Percentiles rank a stretch among this genome's conserved stretches.
Conservation (phyloP, 192 early-diverging fungal genomes). For the Cetraspora pellucida region DNA sequence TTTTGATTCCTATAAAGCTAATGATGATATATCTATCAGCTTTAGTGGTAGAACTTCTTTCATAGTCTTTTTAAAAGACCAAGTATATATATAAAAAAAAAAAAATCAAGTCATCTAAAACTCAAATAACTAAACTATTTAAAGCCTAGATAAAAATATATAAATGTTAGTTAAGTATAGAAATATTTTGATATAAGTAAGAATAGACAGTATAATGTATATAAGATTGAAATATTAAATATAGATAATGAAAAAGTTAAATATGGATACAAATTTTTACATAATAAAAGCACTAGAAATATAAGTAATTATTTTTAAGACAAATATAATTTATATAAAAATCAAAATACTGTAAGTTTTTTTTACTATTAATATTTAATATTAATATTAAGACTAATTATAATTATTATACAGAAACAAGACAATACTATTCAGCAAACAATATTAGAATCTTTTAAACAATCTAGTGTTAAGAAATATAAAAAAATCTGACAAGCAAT, state of each 20-base stretch:
- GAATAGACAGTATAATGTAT: background rate
- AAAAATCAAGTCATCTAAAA: too few relatives aligned
- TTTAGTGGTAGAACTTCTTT: too few relatives aligned
- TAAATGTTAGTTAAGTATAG: background rate
- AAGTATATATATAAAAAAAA: too few relatives aligned
- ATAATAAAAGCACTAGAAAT: background rate
- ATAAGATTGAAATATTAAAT: background rate
- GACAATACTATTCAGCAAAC: background rate
- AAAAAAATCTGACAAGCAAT: conserved; percentile 6
- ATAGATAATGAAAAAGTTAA: background rate
- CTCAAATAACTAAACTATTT: too few relatives aligned
- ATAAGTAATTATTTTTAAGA: background rate
- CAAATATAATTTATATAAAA: background rate
- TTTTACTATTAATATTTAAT: background rate
- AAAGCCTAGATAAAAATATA: background rate
- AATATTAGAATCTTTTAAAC: background rate
- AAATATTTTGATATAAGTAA: background rate
- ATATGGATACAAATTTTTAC: background rate
- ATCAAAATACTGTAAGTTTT: background rate
- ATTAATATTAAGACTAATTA: background rate
- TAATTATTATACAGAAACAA: background rate
- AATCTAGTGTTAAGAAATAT: background rate
- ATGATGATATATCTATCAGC: too few relatives aligned
- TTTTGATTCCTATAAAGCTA: too few relatives aligned
- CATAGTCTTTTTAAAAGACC: too few relatives aligned